Evolutionary conservation across 345 rosid genomes (phyloP), one percentile per base, ranked within the genome.

Genomic region (Ceriops tagal): DNA sequence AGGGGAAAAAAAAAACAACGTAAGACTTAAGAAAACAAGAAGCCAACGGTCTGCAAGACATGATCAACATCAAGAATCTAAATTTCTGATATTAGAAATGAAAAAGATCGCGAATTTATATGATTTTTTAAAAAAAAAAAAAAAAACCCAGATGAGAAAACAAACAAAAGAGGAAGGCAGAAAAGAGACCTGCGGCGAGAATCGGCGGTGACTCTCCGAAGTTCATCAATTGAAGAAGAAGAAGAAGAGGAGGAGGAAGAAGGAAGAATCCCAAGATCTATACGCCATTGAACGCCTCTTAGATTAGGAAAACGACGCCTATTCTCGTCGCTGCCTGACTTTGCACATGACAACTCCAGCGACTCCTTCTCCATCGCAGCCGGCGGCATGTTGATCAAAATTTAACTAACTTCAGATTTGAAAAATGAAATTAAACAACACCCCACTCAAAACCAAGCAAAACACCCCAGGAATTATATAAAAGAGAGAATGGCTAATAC

Each of bases 271-370:
- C 92, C 91, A 35, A 92, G 97, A 86, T 86, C 80, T 65, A 92
- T 73, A 34, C 99, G 96, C 99, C 99, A 95, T 64, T 75, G 88
- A 1, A 92, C 88, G 47, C 97, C 86, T 80, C 97, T 86, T 0
- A 92, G 85, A 65, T 82, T 83, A 43, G 21, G 51, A 63, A 65
- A 71, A 64, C 64, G 49, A n/a, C 28, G 59, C 5, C 63, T 39
- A 65, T 39, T 80, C 37, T 79, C 75, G 52, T 56, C 74, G 13
- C 10, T 7, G 37, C 16, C 8, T 4, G 64, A 34, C n/a, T 65
- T 59, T 20, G 28, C 47, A 59, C 65, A 59, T n/a, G 46, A 52
- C 37, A 35, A 67, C 53, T 73, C 71, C 56, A 63, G 63, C 77
- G 61, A 60, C 15, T 32, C 31, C 39, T 31, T 34, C 46, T 73